These are phyloP conservation scores for Plasmodium cynomolgi DNA, from an alignment of 169 alveolate species.

Conservation along the genomic window DNA sequence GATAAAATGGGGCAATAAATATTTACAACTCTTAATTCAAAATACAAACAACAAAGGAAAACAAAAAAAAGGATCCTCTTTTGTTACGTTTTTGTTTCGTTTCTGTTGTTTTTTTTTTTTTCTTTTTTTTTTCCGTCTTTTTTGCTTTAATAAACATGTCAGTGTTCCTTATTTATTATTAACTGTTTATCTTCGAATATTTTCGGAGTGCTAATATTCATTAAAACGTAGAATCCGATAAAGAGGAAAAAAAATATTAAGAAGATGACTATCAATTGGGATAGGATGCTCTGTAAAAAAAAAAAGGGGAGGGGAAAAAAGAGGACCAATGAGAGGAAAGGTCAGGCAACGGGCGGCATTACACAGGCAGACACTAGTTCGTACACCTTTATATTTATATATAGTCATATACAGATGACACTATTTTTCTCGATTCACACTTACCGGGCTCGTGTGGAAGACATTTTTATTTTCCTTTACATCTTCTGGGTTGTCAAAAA, in stretches of 20 bases:
- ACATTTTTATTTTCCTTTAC: conserved; percentile 59
- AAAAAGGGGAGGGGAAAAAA: background rate
- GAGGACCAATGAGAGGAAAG: background rate
- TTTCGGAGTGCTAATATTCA: conserved; percentile 64
- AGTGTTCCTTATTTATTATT: conserved; percentile 70
- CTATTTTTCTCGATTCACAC: background rate
- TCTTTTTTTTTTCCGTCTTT: background rate
- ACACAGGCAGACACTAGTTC: background rate
- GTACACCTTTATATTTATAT: background rate
- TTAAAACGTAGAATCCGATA: conserved; percentile 50
- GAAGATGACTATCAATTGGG: conserved; percentile 48
- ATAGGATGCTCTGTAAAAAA: conserved; percentile 29
- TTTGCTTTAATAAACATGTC: background rate
- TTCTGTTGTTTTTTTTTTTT: too few species aligned
- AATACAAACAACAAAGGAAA: conserved; percentile 30
- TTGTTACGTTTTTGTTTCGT: background rate
- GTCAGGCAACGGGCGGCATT: background rate
- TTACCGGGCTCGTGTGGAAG: conserved; percentile 70
- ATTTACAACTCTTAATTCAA: conserved; percentile 50
- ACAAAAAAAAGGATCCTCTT: conserved; percentile 2
- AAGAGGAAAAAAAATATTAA: conserved; percentile 48
- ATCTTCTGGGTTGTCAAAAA: conserved; percentile 63
- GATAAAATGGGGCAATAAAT: conserved; percentile 2
- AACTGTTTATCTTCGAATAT: conserved; percentile 68
- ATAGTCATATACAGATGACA: background rate